Base-by-base conservation (phyloP, 805 yeast species). In the Teunomyces tritomae region DNA sequence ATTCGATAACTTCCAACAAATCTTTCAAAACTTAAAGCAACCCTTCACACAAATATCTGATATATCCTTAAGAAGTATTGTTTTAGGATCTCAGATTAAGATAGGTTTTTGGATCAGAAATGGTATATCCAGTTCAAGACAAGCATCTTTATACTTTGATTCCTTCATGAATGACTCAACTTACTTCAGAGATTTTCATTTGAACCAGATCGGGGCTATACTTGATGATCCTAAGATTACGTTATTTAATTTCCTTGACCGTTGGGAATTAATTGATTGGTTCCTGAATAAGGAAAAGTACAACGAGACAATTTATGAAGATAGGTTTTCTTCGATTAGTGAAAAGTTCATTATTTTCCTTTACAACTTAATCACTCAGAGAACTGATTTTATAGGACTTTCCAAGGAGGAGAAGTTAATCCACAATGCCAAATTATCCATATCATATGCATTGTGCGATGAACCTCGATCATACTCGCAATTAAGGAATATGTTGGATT, bases 101-200 rank as follows among this genome's bases (percentile, higher is more conserved):
- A 67, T 78, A 1, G 87, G 87, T 1, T 80, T 79, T 51, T 86
- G 94, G 94, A 77, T 86, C 2, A 76, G 92, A 65, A 86, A 86
- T 57, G 94, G 94, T 16, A 58, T 70, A 45, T 72, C 78, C 5
- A 78, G 76, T 1, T 62, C 80, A 3, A 71, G 76, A 37, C 82
- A 81, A 53, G 77, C 83, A 0, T 59, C 76, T 0, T 64, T 76
- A 11, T 82, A 83, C 52, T 68, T 68, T 46, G 76, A 72, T n/a
- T 56, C 67, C 5, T 51, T 62, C 3, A 68, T 76, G 58, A 62
- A 74, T 2, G 78, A 77, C 48, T 53, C 68, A 24, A 67, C 74
- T 0, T 68, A 59, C 46, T 64, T 65, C 43, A 73, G 79, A 42
- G 80, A 77, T 47, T 48, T 80, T 8, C 79, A 74, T 52, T 52